Base-by-base conservation (phyloP, 805 yeast genomes). In the Candida hungchunana region DNA sequence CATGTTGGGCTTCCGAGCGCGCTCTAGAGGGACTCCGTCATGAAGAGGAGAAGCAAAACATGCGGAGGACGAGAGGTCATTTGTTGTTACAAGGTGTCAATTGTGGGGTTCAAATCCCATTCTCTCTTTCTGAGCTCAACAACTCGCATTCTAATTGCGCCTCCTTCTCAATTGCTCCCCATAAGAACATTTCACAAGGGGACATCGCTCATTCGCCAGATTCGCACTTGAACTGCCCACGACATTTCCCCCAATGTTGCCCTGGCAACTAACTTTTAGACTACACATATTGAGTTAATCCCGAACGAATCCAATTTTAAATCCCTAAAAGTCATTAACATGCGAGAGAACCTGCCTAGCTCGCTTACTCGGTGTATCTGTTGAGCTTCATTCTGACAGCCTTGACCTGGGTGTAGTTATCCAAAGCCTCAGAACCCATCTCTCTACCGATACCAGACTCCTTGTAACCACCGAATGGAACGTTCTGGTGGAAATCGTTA, bases 401-500 rank as follows among this genome's bases (percentile, higher is more conserved):
- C 68, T 77, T 78, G 47, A 63, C 62, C 63, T 78, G 84, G 42
- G 75, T 68, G 68, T 76, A 78, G 67, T 73, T 75, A 47, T 75
- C 82, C 54, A 77, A 69, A 23, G 79, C 81, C 52, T 74, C 80
- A 30, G 60, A 63, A 62, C 85, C 85, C 82, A 78, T 75, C 67
- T 78, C 85, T 68, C 83, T 74, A 55, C 85, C 85, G 37, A 73
- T 63, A 67, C 85, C 85, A 43, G 80, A 73, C 62, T 74, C 73
- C 53, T 75, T 73, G 68, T 64, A 77, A 49, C 85, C 85, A 57
- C 85, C 85, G 55, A 78, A 78, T 64, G 85, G 85, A 59, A 77
- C 79, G 60, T 63, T 63, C 38, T 64, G 72, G 60, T 78, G 76
- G 77, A 77, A 76, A 59, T 77, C 82, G 55, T 77, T 77, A 66